These are phyloP conservation scores for Aspergillus baeticus DNA, from an alignment of 495 filamentous ascomycete genomes.

Conservation along the genomic window DNA sequence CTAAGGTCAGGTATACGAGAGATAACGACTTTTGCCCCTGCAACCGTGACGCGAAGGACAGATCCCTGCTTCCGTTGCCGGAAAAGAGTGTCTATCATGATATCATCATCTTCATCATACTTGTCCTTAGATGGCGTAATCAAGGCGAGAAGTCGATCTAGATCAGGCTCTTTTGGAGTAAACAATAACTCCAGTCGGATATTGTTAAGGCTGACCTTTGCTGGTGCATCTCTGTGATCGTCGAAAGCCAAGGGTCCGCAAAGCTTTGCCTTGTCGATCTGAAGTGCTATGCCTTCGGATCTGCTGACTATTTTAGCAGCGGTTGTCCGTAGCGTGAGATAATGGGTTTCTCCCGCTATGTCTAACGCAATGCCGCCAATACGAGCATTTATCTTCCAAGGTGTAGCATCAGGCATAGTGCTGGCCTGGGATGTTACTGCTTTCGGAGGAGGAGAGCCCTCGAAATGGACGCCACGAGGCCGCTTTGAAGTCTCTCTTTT, in stretches of 20 bases:
- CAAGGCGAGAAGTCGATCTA: slow-evolving; percentile 77
- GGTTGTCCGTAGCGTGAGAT: slow-evolving; percentile 68
- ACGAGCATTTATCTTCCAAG: slow-evolving; percentile 69
- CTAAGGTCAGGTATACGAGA: slow-evolving; percentile 58
- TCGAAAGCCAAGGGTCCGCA: slow-evolving; percentile 62
- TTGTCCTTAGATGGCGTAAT: slow-evolving; percentile 90
- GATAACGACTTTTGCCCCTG: slow-evolving; percentile 56
- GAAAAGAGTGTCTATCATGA: slow-evolving; percentile 87
- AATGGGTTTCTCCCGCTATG: slow-evolving; percentile 73
- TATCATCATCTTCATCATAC: slow-evolving; percentile 90
- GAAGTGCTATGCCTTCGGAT: slow-evolving; percentile 63
- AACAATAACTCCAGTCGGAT: slow-evolving; percentile 73
- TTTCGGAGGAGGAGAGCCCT: slow-evolving; percentile 31
- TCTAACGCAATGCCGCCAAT: slow-evolving; percentile 74
- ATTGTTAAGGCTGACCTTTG: slow-evolving; percentile 55
- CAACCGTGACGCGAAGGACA: slow-evolving; percentile 71
- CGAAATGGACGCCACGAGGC: slow-evolving; percentile 71
- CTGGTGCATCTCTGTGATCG: slow-evolving; percentile 47
- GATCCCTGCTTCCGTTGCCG: slow-evolving; percentile 87
- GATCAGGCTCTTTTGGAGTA: slow-evolving; percentile 72
- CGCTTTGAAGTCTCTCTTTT: slow-evolving; percentile 31
- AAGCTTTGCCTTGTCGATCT: slow-evolving; percentile 72
- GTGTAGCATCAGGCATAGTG: slow-evolving; percentile 26
- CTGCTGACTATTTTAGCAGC: slow-evolving; percentile 77
- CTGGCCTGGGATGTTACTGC: slow-evolving; percentile 1